Conservation (phyloP, 2,329 filamentous ascomycete species). For the Penicillium sp. region DNA sequence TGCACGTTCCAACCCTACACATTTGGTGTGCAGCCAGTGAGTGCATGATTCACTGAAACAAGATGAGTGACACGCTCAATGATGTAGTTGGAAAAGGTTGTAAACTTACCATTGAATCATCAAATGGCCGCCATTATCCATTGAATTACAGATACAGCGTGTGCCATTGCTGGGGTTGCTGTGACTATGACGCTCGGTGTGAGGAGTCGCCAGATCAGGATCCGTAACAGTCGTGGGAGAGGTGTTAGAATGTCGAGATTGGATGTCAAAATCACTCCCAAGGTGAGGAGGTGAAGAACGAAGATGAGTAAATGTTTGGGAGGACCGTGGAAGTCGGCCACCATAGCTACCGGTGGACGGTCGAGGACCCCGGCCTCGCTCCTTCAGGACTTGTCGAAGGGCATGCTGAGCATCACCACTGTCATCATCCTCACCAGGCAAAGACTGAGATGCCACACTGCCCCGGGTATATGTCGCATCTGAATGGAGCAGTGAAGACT, state of each 20-base stretch:
- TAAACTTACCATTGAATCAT: slow-evolving; percentile 56
- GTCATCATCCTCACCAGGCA: slow-evolving; percentile 28
- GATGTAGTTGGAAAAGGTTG: no score
- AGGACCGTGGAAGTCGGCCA: slow-evolving; percentile 26
- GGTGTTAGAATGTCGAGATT: slow-evolving; percentile 37
- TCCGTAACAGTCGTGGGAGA: slow-evolving; percentile 50
- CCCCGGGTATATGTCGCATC: slow-evolving; percentile 31
- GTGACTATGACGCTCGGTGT: slow-evolving; percentile 47
- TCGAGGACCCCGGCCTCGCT: slow-evolving; percentile 24
- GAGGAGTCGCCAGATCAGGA: slow-evolving; percentile 48
- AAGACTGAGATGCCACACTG: slow-evolving; percentile 23
- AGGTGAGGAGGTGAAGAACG: slow-evolving; percentile 43
- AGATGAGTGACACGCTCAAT: not conserved
- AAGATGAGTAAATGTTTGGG: slow-evolving; percentile 33
- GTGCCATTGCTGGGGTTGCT: slow-evolving; percentile 48
- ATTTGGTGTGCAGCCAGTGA: slow-evolving; percentile 58
- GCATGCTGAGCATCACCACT: slow-evolving; percentile 44
- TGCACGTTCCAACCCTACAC: slow-evolving; percentile 49
- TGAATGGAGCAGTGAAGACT: slow-evolving; percentile 28
- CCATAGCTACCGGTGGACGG: slow-evolving; percentile 29
- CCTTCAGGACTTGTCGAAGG: slow-evolving; percentile 42
- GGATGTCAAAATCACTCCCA: slow-evolving; percentile 33
- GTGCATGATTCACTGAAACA: slow-evolving; percentile 51
- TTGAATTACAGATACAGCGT: slow-evolving; percentile 53
- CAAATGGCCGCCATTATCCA: slow-evolving; percentile 49